Evolutionary conservation across 805 yeast species (phyloP), one percentile per base, ranked within the genome.

Genomic region (Candida railenensis): DNA sequence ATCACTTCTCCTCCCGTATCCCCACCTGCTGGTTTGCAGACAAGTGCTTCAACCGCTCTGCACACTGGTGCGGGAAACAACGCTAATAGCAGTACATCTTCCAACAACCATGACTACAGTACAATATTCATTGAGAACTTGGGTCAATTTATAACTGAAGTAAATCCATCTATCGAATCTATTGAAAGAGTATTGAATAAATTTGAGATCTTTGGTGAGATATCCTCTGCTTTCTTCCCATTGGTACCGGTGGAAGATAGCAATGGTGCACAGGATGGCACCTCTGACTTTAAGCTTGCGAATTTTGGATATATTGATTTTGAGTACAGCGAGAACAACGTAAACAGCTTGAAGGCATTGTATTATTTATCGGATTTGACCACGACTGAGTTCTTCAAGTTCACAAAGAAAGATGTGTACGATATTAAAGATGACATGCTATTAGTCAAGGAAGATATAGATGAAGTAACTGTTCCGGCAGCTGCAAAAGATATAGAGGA

Each of bases 221-320:
- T 86, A 22, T 78, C 73, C 18, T 68, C 79, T 1, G 68, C 78
- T 11, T 78, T 77, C 48, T 64, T 83, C 52, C 90, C 90, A 1
- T 60, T 65, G 14, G 43, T 40, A 5, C 43, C 43, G 9, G 22
- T 15, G 8, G 32, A 22, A 15, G 42, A 39, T 3, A 7, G 8
- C n/a, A 59, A 63, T 15, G 62, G 61, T n/a, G 30, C 30, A 11
- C n/a, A n/a, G n/a, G n/a, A n/a, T n/a, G n/a, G n/a, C n/a, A 41
- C 46, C 3, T 42, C 48, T 7, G 40, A 48, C 15, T 57, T 57
- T 16, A 47, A 48, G 18, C 56, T 71, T 36, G 66, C 72, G 48
- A 77, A 76, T 12, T 79, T 77, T 53, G 87, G 83, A 0, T 83
- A 77, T 53, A 71, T 83, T 34, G 77, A 76, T 44, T 80, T 78